phyloP scores from a whole-genome alignment of 148 eudicot genomes.

The Camellia japonica region DNA sequence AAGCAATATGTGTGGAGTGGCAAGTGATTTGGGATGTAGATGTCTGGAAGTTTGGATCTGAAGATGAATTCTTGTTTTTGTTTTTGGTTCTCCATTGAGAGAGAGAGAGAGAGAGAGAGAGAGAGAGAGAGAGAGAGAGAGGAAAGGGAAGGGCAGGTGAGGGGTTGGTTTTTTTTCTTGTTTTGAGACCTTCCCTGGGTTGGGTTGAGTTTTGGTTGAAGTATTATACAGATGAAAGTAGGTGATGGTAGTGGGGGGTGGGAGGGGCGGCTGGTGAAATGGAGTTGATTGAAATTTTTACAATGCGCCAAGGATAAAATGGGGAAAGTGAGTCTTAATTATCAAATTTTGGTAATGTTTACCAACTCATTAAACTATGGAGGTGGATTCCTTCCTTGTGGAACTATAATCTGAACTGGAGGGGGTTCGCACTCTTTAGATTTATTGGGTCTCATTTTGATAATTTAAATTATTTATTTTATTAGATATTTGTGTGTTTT shows the following conservation, averaged over 20 bases:
- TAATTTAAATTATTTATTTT: no score
- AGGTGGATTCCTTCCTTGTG: no score
- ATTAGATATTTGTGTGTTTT: no score
- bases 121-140: not conserved
- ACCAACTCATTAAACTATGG: no score
- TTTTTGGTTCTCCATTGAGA: slow-evolving; percentile 22
- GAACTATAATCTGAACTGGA: no score
- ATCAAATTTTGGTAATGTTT: no score
- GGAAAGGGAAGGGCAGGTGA: not conserved
- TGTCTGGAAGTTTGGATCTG: slow-evolving; percentile 51
- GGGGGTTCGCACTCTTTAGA: no score
- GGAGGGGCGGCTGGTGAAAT: not conserved
- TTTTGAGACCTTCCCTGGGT: slow-evolving; percentile 11
- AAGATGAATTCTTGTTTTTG: slow-evolving; percentile 35
- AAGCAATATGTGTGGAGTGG: slow-evolving; percentile 50
- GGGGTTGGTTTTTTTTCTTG: not conserved
- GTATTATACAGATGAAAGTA: slow-evolving; percentile 7
- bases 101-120: not conserved
- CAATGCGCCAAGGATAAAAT: not conserved
- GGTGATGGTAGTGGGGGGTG: slow-evolving; percentile 2
- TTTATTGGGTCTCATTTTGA: no score
- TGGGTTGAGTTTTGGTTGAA: slow-evolving; percentile 12
- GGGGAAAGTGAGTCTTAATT: not conserved
- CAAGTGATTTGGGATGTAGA: slow-evolving; percentile 51
- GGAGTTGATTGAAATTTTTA: slow-evolving; percentile 6